Percentiles rank a stretch among this genome's conserved stretches.
These are phyloP conservation scores for Aspergillus bertholletiae DNA, from an alignment of 495 filamentous ascomycete species.

Conservation along the genomic window DNA sequence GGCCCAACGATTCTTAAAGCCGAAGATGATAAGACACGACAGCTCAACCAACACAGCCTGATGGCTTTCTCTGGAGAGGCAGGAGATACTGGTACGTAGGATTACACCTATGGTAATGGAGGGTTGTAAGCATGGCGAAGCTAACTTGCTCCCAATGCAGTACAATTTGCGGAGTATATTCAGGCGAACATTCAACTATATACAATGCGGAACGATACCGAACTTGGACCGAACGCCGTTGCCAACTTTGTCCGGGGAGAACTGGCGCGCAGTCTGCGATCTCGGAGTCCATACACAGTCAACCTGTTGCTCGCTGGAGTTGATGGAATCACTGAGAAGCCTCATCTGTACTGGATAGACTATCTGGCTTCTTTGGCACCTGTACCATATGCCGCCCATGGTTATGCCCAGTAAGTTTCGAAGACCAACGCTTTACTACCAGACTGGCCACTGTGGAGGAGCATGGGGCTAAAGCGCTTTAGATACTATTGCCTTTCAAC, in stretches of 20 bases:
- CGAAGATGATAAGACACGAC: constrained; percentile 91
- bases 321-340: constrained; percentile 81
- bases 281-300: constrained; percentile 89
- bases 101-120: not conserved
- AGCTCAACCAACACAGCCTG: constrained; percentile 85
- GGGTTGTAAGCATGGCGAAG: constrained; percentile 4
- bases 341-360: constrained; percentile 93
- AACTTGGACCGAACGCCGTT: constrained; percentile 82
- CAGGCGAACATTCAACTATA: constrained; percentile 98
- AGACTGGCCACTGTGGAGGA: not conserved
- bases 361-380: constrained; percentile 86
- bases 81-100: constrained; percentile 79
- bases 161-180: constrained; percentile 99
- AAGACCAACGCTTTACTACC: not conserved
- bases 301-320: constrained; percentile 92
- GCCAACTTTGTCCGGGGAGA: constrained; percentile 90
- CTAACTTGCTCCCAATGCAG: constrained; percentile 46
- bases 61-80: constrained; percentile 98
- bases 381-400: constrained; percentile 93
- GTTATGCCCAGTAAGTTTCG: constrained; percentile 85
- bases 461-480: constrained; percentile 18
- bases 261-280: constrained; percentile 83
- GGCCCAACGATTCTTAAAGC: constrained; percentile 95
- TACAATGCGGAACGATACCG: constrained; percentile 93
- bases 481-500: constrained; percentile 94